phyloP scores from a whole-genome alignment of 106 monocot species.

The Dendrobium officinale region DNA sequence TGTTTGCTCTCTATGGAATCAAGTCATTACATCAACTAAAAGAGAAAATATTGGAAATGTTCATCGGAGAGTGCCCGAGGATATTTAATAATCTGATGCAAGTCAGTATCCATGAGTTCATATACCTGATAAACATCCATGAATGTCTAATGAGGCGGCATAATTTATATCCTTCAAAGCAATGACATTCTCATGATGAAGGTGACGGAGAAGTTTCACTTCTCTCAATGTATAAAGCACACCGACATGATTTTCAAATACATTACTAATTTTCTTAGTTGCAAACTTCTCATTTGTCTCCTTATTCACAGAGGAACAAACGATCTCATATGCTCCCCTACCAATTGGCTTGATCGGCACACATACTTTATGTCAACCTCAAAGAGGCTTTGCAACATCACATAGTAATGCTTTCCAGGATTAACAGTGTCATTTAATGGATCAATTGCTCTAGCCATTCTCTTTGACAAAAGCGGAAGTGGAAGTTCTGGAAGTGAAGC shows the following conservation, averaged over 20 bases:
- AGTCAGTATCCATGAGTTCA: constrained; percentile 63
- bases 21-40: constrained; percentile 31
- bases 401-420: constrained; percentile 44
- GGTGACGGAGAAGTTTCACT: constrained; percentile 50
- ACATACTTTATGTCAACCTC: constrained; percentile 68
- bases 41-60: constrained; percentile 63
- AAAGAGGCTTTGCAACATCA: constrained; percentile 64
- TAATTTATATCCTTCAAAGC: constrained; percentile 59
- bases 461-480: neutral
- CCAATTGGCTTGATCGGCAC: constrained; percentile 63
- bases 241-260: constrained; percentile 56
- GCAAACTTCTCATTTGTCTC: constrained; percentile 64
- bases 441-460: constrained; percentile 47
- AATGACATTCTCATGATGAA: constrained; percentile 64
- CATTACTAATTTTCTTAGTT: constrained; percentile 61
- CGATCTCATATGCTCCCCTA: constrained; percentile 61
- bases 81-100: constrained; percentile 67
- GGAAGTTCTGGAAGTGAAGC: neutral
- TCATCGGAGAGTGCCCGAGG: constrained; percentile 57
- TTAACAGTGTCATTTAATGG: constrained; percentile 45
- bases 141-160: constrained; percentile 36
- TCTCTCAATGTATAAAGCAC: constrained; percentile 49
- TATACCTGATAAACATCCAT: constrained; percentile 69
- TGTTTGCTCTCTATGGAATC: too few species aligned
- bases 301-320: constrained; percentile 56